Conservation (phyloP, 306 rosid genomes). For the Cotoneaster glaucophyllus region DNA sequence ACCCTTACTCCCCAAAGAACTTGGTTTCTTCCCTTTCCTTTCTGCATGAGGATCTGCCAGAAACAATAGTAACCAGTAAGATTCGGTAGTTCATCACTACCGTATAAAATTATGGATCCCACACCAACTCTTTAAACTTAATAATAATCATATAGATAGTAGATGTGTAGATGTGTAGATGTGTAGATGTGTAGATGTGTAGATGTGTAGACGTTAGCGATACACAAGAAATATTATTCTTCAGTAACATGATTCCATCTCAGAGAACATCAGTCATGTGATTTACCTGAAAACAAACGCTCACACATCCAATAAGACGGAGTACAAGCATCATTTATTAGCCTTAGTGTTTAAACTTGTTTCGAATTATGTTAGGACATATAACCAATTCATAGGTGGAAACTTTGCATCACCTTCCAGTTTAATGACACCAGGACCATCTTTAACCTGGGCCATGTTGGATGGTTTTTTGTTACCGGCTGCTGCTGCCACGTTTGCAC, state of each 20-base stretch:
- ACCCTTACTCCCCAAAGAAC: constrained; percentile 53
- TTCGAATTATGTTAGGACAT: neutral
- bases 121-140: neutral
- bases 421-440: constrained; percentile 51
- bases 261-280: neutral
- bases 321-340: neutral
- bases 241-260: neutral
- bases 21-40: constrained; percentile 61
- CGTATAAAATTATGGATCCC: neutral
- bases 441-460: constrained; percentile 51
- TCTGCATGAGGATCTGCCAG: constrained; percentile 67
- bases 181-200: too few species aligned
- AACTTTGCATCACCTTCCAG: constrained; percentile 57
- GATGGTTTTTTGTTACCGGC: constrained; percentile 66
- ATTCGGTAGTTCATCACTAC: constrained; percentile 2
- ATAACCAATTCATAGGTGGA: constrained; percentile 1
- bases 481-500: constrained; percentile 28
- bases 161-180: neutral
- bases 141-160: neutral
- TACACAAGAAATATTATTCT: neutral
- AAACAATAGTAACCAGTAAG: neutral
- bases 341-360: neutral
- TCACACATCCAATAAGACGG: neutral
- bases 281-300: neutral
- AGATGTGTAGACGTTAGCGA: neutral